phyloP scores from a whole-genome alignment of 345 rosid species.

The Bruguiera sexangula region DNA sequence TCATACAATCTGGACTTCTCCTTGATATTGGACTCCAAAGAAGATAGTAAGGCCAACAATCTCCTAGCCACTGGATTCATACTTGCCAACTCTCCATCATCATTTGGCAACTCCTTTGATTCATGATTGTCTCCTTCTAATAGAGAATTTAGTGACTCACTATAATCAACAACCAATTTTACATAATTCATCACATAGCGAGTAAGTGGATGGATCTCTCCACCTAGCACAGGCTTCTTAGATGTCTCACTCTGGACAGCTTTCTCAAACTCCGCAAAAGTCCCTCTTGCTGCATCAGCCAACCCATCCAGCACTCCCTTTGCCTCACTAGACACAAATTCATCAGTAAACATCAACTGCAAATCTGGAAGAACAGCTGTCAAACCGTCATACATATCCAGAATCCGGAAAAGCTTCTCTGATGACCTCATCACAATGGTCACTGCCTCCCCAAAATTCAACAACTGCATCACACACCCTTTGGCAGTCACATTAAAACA shows the following conservation, averaged over 20 bases:
- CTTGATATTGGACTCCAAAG: constrained; percentile 74
- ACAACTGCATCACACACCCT: constrained; percentile 76
- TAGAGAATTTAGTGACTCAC: constrained; percentile 50
- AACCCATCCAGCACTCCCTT: constrained; percentile 58
- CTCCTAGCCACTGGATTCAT: constrained; percentile 56
- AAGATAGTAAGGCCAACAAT: constrained; percentile 52
- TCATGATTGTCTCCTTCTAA: constrained; percentile 52
- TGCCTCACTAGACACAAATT: constrained; percentile 55
- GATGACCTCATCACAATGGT: constrained; percentile 74
- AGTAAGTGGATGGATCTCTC: constrained; percentile 94
- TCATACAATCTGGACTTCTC: constrained; percentile 84
- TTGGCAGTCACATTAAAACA: constrained; percentile 87
- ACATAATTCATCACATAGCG: constrained; percentile 96
- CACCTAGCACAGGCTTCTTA: constrained; percentile 67
- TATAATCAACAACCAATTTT: constrained; percentile 81
- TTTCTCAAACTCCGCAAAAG: constrained; percentile 86
- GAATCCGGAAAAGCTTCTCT: constrained; percentile 88
- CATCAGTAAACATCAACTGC: constrained; percentile 59
- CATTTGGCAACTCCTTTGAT: constrained; percentile 29
- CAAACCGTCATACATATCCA: constrained; percentile 91
- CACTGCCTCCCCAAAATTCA: constrained; percentile 94
- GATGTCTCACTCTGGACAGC: constrained; percentile 71
- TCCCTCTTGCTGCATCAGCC: constrained; percentile 78
- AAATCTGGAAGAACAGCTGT: constrained; percentile 52
- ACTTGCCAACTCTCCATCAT: constrained; percentile 35